Evolutionary conservation across 2,329 filamentous ascomycete species (phyloP), one percentile per base, ranked within the genome.

Genomic region (Ophiobolus disseminans): DNA sequence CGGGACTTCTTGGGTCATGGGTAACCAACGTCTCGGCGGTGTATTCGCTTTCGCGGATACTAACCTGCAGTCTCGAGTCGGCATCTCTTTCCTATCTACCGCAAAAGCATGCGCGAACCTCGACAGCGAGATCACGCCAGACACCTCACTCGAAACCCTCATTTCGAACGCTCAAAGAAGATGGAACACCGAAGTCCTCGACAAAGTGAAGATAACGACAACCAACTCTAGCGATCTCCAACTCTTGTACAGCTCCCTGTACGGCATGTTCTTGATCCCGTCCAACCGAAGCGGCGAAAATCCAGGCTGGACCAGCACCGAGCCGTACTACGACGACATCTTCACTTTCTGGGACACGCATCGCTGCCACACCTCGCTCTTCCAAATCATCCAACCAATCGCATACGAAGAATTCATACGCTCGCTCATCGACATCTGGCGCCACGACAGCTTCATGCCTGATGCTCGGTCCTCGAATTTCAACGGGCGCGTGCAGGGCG

Each of bases 241-340:
- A 40, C 74, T 88, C 21, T 75, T 90, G 2, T 90, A 90, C 71
- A 83, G 83, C 0, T 85, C 84, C 0, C 66, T 90, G 25, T 90
- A 89, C 62, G 86, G 87, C 57, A 87, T 87, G 82, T 82, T 85
- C 49, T 69, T 89, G 9, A 80, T 89, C 26, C 86, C 87, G 0
- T 86, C 85, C 1, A 88, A 90, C 63, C 83, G 85, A 53, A 89
- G 86, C 0, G 86, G 85, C 0, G 87, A 90, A 64, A 90, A 89
- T 50, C 86, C 86, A 0, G 69, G 78, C 0, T 90, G 87, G 86
- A 65, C 73, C 1, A 86, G 83, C 1, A 59, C 65, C 0, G 87
- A 90, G 66, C 86, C 87, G 1, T 89, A 88, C 61, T 90, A 87
- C 60, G 84, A 88, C 49, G 87, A 90, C 49, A 82, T 86, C 13